These are phyloP conservation scores for Sporothrix globosa DNA, from an alignment of 2,329 filamentous ascomycete genomes.

Conservation along the genomic window DNA sequence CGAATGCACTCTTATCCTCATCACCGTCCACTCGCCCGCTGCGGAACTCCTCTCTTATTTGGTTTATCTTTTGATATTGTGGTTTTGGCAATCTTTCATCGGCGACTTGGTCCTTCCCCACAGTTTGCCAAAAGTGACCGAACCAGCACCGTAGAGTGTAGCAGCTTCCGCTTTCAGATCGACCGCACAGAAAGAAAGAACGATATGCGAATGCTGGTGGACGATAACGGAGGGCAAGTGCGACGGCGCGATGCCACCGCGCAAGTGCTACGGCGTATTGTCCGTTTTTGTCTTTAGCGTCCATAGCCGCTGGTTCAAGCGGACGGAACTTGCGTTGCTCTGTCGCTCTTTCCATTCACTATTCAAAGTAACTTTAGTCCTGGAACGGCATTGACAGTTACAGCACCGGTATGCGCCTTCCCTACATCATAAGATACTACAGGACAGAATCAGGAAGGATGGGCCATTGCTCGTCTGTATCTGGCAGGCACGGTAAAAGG, in stretches of 20 bases:
- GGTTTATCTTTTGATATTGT: not conserved
- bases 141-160: not conserved
- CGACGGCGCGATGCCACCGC: slow-evolving; percentile 12
- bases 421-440: not conserved
- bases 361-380: not conserved
- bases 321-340: not conserved
- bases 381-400: slow-evolving; percentile 14
- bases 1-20: not conserved
- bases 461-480: not conserved
- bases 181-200: not conserved
- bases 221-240: slow-evolving; percentile 19
- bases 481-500: slow-evolving; percentile 4
- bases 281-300: slow-evolving; percentile 28
- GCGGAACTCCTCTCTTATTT: not conserved
- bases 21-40: not conserved
- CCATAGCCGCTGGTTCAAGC: not conserved
- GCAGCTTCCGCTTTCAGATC: not conserved
- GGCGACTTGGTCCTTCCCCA: slow-evolving; percentile 3
- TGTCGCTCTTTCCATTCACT: not conserved
- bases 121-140: slow-evolving; percentile 1
- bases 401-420: slow-evolving; percentile 9
- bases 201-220: not conserved
- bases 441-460: not conserved
- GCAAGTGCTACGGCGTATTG: slow-evolving; percentile 22
- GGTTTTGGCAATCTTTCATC: not conserved